A percentile compares a stretch with the other conserved stretches of the same genome.
Conservation (phyloP, 768 basidiomycete species). For the Artomyces pyxidatus region DNA sequence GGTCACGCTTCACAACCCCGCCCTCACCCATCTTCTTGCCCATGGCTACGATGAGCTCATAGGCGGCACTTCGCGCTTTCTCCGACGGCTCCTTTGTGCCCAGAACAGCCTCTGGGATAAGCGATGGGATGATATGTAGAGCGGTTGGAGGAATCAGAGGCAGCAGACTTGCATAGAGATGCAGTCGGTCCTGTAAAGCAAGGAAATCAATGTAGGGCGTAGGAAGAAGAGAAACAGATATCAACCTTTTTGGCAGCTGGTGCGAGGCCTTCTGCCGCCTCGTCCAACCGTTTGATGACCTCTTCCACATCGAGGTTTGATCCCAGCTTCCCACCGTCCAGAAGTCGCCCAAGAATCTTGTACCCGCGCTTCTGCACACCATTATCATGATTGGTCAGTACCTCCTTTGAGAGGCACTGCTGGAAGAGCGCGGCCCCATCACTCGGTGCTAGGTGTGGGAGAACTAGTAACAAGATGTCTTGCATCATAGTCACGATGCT, state of each 20-base stretch:
- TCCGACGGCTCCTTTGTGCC: conserved; percentile 97
- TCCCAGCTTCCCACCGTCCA: conserved; percentile 46
- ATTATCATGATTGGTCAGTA: conserved; percentile 73
- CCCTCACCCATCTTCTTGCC: conserved; percentile 86
- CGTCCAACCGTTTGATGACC: conserved; percentile 59
- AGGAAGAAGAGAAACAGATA: background rate
- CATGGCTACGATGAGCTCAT: conserved; percentile 86
- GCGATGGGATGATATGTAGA: conserved; percentile 76
- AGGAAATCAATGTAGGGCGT: conserved; percentile 6
- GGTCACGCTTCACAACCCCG: conserved; percentile 67
- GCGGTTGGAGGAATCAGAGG: conserved; percentile 57
- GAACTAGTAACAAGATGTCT: conserved; percentile 79
- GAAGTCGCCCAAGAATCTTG: conserved; percentile 70
- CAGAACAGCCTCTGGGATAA: conserved; percentile 90
- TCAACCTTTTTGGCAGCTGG: conserved; percentile 83
- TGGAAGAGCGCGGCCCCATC: conserved; percentile 62
- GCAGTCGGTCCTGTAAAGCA: conserved; percentile 65
- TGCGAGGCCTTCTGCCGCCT: conserved; percentile 53
- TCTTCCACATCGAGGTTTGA: conserved; percentile 45
- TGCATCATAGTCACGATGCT: conserved; percentile 57
- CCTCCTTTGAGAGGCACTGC: conserved; percentile 54
- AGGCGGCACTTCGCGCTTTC: conserved; percentile 82
- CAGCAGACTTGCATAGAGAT: conserved; percentile 63
- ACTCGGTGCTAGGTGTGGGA: conserved; percentile 59
- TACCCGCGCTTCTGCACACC: conserved; percentile 95